phyloP scores from a whole-genome alignment of 352 stramenopile species.

The Blastocystis sp. region DNA sequence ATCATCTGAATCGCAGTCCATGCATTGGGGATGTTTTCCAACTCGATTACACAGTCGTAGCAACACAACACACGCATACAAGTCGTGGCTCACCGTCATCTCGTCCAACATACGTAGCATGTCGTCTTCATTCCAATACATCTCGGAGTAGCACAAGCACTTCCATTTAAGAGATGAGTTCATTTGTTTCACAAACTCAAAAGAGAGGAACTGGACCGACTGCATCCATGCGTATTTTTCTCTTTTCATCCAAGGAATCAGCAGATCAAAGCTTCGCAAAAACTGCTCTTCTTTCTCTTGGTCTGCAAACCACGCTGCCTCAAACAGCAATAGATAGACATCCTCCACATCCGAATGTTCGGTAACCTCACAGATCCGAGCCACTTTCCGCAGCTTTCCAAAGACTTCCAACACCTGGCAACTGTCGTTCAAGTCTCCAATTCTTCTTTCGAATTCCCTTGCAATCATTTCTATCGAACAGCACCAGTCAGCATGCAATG shows the following conservation, averaged over 20 bases:
- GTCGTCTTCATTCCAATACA: not conserved
- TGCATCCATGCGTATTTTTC: not conserved
- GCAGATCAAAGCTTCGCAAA: not conserved
- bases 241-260: not conserved
- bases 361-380: not conserved
- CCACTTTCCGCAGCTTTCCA: not conserved
- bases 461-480: not conserved
- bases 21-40: not conserved
- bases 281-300: not conserved
- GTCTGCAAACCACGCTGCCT: not conserved
- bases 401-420: not conserved
- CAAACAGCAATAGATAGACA: not conserved
- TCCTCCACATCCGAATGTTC: not conserved
- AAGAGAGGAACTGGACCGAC: not conserved
- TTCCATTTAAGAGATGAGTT: not conserved
- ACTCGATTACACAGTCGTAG: not conserved
- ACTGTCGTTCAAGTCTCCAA: not conserved
- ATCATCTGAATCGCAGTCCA: not conserved
- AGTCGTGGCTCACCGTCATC: not conserved
- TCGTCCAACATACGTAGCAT: not conserved
- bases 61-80: not conserved
- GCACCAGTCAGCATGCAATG: not conserved
- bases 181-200: not conserved
- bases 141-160: not conserved
- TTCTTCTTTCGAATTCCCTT: not conserved